Evolutionary conservation across 192 early-diverging fungal genomes (phyloP).

Genomic region (Podila epigama): DNA sequence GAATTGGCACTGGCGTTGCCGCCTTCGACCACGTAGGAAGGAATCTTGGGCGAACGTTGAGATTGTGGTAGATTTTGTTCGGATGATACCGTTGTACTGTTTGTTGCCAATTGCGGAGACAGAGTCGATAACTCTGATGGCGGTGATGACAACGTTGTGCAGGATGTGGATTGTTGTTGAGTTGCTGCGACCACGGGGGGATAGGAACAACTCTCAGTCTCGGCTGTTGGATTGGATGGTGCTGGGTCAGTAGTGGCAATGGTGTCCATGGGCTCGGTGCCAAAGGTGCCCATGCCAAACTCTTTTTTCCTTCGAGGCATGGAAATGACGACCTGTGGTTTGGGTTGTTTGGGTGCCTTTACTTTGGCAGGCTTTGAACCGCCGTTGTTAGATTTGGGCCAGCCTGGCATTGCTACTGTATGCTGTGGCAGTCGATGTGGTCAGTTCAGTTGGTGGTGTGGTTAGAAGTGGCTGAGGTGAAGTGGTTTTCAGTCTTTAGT

Average conservation of each 20-base stretch:
- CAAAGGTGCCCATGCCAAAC: slow-evolving; percentile 36
- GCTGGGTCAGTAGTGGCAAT: background rate
- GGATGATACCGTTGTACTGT: too few species aligned
- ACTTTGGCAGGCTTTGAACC: slow-evolving; percentile 2
- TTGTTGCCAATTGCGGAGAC: too few species aligned
- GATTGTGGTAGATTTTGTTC: too few species aligned
- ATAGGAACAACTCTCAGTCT: background rate
- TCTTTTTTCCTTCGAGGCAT: slow-evolving; percentile 30
- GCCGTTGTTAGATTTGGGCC: slow-evolving; percentile 22
- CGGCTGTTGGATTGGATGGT: background rate
- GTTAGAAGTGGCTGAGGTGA: background rate
- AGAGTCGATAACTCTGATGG: too few species aligned
- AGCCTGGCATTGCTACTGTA: slow-evolving; percentile 13
- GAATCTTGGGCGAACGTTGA: too few species aligned
- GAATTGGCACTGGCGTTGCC: background rate
- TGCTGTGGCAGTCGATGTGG: background rate
- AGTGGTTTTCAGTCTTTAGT: too few species aligned
- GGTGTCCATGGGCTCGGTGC: slow-evolving; percentile 6
- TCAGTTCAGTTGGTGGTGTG: background rate
- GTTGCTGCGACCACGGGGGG: background rate
- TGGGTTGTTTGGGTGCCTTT: slow-evolving; percentile 13
- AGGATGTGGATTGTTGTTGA: background rate
- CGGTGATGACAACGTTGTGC: background rate
- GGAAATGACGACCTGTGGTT: slow-evolving; percentile 15
- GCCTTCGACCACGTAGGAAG: too few species aligned